Base-by-base conservation (phyloP, 768 basidiomycete species). In the Podaxis pistillaris region DNA sequence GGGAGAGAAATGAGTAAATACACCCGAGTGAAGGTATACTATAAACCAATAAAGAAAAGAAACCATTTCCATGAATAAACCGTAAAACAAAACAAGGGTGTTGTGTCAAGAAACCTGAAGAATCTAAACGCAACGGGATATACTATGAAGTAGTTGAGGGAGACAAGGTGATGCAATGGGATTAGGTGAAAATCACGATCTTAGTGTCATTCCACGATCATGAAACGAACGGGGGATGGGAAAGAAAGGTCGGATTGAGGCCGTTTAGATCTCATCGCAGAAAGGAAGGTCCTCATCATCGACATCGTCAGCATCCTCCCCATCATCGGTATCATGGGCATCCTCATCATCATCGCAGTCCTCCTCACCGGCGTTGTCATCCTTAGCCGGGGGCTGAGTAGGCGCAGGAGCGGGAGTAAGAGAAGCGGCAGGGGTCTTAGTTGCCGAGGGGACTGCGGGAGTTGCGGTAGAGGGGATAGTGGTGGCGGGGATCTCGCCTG, bases 231-330 rank as follows among this genome's bases (percentile, higher is more conserved):
- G 11, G 15, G 19, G 50, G 37, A 36, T 19, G 30, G 17, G 67
- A 64, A 85, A 49, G 83, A 83, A 15, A 84, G 69, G 66, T 79
- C 75, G 50, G 50, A 36, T n/a, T 12, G 17, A 52, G 22, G 49
- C 15, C 33, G 12, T 57, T 73, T 70, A 79, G 66, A 79, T 72
- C 75, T 84, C 79, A 65, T 85, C 82, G 71, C 85, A 86, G 67
- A 64, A 85, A 47, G 83, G 83, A 15, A 84, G 69, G 66, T 79
- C 75, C 7, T 78, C 78, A 56, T 79, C 79, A 41, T 77, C 76
- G 1, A 64, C 64, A 17, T 64, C 63, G 11, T 63, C 66, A 22
- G 62, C 58, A 58, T 71, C 70, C 30, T 71, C 69, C 55, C 24
- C 44, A 17, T 58, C 51, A 59, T 73, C 60, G n/a, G 37, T 36